Evolutionary conservation across 2,329 filamentous ascomycete species (phyloP).

Genomic region (Aspergillus fijiensis): DNA sequence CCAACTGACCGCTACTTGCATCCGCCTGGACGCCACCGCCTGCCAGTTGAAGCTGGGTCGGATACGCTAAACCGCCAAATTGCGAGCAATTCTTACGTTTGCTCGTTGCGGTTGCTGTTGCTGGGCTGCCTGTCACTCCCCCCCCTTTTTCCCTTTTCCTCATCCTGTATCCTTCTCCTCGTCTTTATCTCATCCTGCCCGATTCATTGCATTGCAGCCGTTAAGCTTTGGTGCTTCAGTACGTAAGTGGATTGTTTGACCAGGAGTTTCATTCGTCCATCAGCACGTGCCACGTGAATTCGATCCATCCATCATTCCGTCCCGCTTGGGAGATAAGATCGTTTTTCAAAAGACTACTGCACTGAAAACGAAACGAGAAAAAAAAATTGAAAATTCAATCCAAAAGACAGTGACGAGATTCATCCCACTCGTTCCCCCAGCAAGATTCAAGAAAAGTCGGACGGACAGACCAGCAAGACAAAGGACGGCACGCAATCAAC

Average conservation of each 20-base stretch:
- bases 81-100: neutral
- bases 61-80: neutral
- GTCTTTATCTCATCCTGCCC: neutral
- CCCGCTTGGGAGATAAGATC: conserved; percentile 23
- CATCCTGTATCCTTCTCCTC: neutral
- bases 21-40: neutral
- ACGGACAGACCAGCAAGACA: neutral
- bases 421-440: conserved; percentile 5
- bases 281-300: conserved; percentile 16
- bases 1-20: neutral
- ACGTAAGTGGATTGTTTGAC: conserved; percentile 1
- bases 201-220: neutral
- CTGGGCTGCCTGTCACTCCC: neutral
- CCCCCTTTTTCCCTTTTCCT: neutral
- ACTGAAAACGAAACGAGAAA: neutral
- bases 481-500: neutral
- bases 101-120: neutral
- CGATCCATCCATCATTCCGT: conserved; percentile 10
- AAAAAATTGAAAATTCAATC: conserved; percentile 10
- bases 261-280: conserved; percentile 2
- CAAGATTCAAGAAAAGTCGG: neutral
- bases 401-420: conserved; percentile 1
- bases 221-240: conserved; percentile 5
- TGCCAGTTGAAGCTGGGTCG: neutral
- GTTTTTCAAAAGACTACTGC: neutral